Evolutionary conservation across 2,329 filamentous ascomycete genomes (phyloP), one percentile per base, ranked within the genome.

Genomic region (Fusarium agapanthi): DNA sequence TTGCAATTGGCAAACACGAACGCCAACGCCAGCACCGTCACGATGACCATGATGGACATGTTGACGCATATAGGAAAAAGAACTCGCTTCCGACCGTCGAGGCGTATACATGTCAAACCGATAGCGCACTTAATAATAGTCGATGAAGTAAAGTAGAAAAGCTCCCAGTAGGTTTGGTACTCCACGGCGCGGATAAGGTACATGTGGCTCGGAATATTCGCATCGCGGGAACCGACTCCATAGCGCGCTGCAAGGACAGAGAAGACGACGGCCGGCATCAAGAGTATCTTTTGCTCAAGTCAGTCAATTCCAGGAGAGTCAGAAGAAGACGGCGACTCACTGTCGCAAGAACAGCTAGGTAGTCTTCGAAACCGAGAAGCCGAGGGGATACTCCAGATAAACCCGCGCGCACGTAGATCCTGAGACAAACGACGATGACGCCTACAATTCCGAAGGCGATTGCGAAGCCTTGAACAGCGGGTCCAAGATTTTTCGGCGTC

Each of bases 1-100:
- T n/a, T 67, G 22, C 65, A 68, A 6, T 67, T 62, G 12, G 65
- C 65, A 38, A 68, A 68, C 7, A 68, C 64, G 15, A 62, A 68
- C 0, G 18, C 15, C 14, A 67, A 18, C 0, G 65, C 63, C 2
- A 67, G 38, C 1, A 67, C 9, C 1, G 56, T 61, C 0, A 68
- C n/a, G 6, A 61, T 55, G 11, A 68, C 14, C 55, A 68, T 67
- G 1, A 68, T n/a, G 4, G 28, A 34, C 65, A 68, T 68, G 7
- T 68, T 68, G 15, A 67, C 16, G 6, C 26, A 68, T 16, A 68
- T 67, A 8, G 65, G 63, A 7, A 41, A 24, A 12, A 43, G 15
- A 15, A 67, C 56, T n/a, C 56, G 56, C 14, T 43, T 45, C 38
- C 65, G 56, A 15, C 22, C 7, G 4, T 68, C 63, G 6, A 68